Evolutionary conservation across 2,329 filamentous ascomycete genomes (phyloP).

Genomic region (Amauroascus verrucosus): DNA sequence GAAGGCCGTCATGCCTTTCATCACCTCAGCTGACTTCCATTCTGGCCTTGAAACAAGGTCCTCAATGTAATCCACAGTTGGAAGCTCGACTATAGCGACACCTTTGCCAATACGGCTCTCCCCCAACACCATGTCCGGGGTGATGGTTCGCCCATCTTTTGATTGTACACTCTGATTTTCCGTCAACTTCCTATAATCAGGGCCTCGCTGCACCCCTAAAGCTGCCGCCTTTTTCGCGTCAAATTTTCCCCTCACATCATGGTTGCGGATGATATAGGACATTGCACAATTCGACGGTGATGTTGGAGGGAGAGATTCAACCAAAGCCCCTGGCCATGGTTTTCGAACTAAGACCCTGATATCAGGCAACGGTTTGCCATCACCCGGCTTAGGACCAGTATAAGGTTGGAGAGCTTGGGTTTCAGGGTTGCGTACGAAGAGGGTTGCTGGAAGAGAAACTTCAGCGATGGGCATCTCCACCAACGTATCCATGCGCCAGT

Average conservation of each 20-base stretch:
- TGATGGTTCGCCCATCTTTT: conserved; percentile 58
- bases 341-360: conserved; percentile 61
- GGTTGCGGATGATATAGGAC: conserved; percentile 75
- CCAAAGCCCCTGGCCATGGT: conserved; percentile 65
- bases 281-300: conserved; percentile 57
- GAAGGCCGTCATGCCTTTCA: conserved; percentile 56
- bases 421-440: conserved; percentile 56
- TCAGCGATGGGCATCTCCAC: conserved; percentile 55
- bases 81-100: conserved; percentile 70
- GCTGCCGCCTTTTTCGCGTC: conserved; percentile 52
- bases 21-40: conserved; percentile 55
- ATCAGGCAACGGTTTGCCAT: conserved; percentile 44
- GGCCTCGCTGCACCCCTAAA: conserved; percentile 53
- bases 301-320: conserved; percentile 58
- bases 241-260: conserved; percentile 72
- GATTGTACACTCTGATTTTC: conserved; percentile 54
- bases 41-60: conserved; percentile 60
- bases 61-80: conserved; percentile 58
- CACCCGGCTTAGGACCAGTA: conserved; percentile 54
- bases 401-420: conserved; percentile 60
- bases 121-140: conserved; percentile 77
- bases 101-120: conserved; percentile 57
- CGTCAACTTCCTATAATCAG: conserved; percentile 51
- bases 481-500: conserved; percentile 63
- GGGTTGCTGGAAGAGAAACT: conserved; percentile 56